Conservation (phyloP, 2,329 filamentous ascomycete genomes). For the Fusarium guadeloupense region DNA sequence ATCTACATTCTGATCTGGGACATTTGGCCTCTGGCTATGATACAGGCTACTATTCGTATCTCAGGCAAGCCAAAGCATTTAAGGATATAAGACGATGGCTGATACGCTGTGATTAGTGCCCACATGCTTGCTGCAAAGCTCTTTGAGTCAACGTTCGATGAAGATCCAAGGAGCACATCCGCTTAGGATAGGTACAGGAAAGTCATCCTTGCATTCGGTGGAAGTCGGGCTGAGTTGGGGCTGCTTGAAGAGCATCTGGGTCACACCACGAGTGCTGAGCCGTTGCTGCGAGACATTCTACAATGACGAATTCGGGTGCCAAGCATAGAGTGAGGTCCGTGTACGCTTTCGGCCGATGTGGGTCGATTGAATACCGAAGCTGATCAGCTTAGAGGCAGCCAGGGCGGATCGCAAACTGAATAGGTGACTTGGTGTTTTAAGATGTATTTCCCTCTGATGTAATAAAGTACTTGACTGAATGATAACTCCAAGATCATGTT, state of each 20-base stretch:
- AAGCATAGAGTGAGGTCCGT: not conserved
- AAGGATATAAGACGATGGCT: not conserved
- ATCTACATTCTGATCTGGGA: conserved; percentile 32
- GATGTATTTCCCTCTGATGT: no score
- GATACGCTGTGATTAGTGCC: conserved; percentile 14
- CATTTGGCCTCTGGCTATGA: conserved; percentile 41
- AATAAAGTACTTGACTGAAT: no score
- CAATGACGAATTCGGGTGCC: not conserved
- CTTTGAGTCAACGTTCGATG: conserved; percentile 35
- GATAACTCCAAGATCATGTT: no score
- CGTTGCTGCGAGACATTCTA: not conserved
- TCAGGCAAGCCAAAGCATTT: not conserved
- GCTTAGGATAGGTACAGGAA: conserved; percentile 38
- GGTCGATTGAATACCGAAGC: no score
- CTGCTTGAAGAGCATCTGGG: conserved; percentile 40
- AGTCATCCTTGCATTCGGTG: conserved; percentile 34
- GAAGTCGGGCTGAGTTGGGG: conserved; percentile 33
- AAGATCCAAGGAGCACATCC: conserved; percentile 21
- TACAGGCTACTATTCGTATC: conserved; percentile 42
- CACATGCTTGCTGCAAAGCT: conserved; percentile 40
- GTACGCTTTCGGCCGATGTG: no score
- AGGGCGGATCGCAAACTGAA: no score
- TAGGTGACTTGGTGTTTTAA: no score
- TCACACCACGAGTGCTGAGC: not conserved
- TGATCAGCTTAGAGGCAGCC: no score